Conservation (phyloP, 148 eudicot species). For the Rhododendron simsii region DNA sequence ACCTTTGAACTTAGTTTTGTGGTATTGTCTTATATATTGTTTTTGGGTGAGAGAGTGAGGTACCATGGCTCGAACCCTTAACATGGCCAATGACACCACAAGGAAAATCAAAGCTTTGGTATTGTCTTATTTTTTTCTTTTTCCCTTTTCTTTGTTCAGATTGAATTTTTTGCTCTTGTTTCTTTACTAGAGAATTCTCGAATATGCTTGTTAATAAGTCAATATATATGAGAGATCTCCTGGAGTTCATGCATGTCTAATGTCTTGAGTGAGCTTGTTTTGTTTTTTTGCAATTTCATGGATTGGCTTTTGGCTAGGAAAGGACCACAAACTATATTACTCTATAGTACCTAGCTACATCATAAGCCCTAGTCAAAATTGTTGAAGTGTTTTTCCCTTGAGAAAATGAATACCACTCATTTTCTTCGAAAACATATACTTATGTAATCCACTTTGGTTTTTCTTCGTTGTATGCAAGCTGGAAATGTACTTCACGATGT, state of each 20-base stretch:
- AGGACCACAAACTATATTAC: background rate
- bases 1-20: background rate
- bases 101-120: too few species aligned
- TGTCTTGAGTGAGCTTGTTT: background rate
- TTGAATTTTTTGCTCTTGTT: background rate
- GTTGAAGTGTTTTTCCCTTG: too few species aligned
- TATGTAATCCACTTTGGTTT: too few species aligned
- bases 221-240: background rate
- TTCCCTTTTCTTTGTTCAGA: background rate
- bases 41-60: background rate
- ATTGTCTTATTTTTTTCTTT: background rate
- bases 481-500: background rate
- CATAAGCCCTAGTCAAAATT: too few species aligned
- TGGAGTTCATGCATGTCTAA: background rate
- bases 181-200: background rate
- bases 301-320: background rate
- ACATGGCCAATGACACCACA: too few species aligned
- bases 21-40: background rate
- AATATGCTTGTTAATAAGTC: background rate
- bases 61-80: too few species aligned
- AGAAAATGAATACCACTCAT: too few species aligned
- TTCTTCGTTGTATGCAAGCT: too few species aligned
- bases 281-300: background rate
- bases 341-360: too few species aligned
- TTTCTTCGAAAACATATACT: too few species aligned